Evolutionary conservation across 305 asterid species (phyloP).

Genomic region (Ajuga reptans): DNA sequence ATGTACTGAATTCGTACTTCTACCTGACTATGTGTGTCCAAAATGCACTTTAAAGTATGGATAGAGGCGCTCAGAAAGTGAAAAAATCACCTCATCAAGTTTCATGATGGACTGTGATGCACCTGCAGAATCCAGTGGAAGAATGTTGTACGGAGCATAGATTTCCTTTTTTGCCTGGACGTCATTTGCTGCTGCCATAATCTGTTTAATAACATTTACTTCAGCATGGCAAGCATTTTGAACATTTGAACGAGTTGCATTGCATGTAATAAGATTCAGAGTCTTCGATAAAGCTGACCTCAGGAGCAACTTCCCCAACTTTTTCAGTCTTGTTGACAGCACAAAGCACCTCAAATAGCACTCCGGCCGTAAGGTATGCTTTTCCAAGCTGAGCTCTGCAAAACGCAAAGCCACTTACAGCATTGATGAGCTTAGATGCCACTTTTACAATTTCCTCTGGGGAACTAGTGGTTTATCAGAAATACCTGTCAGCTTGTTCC

Average conservation of each 20-base stretch:
- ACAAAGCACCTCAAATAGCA: slow-evolving; percentile 82
- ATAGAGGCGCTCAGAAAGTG: slow-evolving; percentile 13
- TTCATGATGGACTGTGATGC: slow-evolving; percentile 76
- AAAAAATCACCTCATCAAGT: slow-evolving; percentile 57
- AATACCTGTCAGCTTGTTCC: slow-evolving; percentile 75
- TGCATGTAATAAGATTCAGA: background rate
- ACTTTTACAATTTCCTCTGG: slow-evolving; percentile 10
- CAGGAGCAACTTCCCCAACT: slow-evolving; percentile 74
- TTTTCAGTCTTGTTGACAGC: slow-evolving; percentile 74
- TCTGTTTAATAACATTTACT: slow-evolving; percentile 20
- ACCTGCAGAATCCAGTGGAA: slow-evolving; percentile 77
- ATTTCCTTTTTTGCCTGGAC: slow-evolving; percentile 44
- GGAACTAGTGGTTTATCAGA: slow-evolving; percentile 12
- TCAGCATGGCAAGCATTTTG: slow-evolving; percentile 15
- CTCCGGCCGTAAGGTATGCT: slow-evolving; percentile 81
- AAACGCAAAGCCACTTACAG: slow-evolving; percentile 10
- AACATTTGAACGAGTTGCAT: background rate
- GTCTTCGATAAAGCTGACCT: slow-evolving; percentile 37
- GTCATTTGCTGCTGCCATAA: slow-evolving; percentile 45
- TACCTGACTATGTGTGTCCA: background rate
- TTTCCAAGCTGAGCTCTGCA: slow-evolving; percentile 81
- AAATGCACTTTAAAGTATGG: background rate
- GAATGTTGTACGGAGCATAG: slow-evolving; percentile 53
- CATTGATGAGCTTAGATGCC: slow-evolving; percentile 1
- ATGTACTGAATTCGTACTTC: background rate